Percentiles rank a stretch among this genome's conserved stretches.
Conservation (phyloP, 345 rosid genomes). For the Salix caprea region DNA sequence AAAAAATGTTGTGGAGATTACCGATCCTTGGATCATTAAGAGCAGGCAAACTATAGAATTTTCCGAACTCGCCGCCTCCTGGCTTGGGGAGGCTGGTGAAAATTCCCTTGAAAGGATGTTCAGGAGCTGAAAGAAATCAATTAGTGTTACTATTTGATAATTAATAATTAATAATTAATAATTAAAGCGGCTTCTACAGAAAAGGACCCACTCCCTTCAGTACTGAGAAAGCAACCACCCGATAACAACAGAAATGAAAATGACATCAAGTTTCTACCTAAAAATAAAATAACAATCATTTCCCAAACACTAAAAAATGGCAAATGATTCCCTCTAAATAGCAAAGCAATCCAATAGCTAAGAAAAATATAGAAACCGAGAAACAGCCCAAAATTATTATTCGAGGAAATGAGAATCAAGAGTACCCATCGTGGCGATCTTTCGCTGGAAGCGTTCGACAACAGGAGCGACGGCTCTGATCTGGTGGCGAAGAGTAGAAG, state of each 20-base stretch:
- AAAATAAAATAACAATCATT: neutral
- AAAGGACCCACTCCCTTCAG: neutral
- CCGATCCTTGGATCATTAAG: constrained; percentile 95
- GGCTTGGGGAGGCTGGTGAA: constrained; percentile 89
- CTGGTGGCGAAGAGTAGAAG: constrained; percentile 58
- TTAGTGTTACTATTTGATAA: neutral
- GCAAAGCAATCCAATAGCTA: neutral
- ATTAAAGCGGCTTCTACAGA: neutral
- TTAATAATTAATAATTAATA: neutral
- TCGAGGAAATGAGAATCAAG: neutral
- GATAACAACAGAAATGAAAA: neutral
- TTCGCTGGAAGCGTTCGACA: constrained; percentile 58
- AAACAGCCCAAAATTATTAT: neutral
- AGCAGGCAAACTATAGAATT: constrained; percentile 87
- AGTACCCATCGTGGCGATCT: constrained; percentile 80
- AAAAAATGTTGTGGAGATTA: constrained; percentile 17
- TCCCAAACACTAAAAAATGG: neutral
- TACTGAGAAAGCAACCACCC: neutral
- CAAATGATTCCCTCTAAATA: neutral
- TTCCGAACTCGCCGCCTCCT: constrained; percentile 93
- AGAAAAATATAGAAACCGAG: constrained; percentile 5
- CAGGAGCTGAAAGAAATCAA: constrained; percentile 59
- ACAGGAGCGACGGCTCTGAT: constrained; percentile 56
- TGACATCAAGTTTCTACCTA: no score
- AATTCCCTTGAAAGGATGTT: constrained; percentile 70